Base-by-base conservation (phyloP, 2,329 filamentous ascomycete genomes). In the Penicillium palitans region DNA sequence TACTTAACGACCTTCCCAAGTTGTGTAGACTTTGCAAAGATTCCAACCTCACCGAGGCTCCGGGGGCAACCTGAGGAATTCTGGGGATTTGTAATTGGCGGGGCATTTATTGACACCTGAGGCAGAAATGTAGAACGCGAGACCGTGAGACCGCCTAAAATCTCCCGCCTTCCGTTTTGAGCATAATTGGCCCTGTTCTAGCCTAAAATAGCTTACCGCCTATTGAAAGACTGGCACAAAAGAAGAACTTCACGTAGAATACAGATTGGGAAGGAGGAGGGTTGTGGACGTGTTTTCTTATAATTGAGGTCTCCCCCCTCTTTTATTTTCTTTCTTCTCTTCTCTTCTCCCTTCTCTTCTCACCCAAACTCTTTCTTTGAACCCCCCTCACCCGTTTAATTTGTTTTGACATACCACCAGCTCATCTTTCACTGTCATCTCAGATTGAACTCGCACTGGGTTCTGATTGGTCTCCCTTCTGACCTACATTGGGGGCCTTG, bases 41-140 rank as follows among this genome's bases (percentile, higher is more conserved):
- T 42, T 54, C 21, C 33, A 21, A 31, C 21, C 42, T 35, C n/a
- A 12, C 13, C n/a, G 27, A 52, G 8, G 46, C 40, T 27, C 10
- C 9, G 21, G 24, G 24, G 15, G 6, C 41, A 21, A 13, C 40
- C 24, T 24, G 25, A 24, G 45, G 21, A 17, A 27, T 35, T 51
- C 48, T 27, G 33, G 40, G 49, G 55, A 57, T 57, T 57, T 53
- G 55, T 57, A 53, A 57, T 57, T 57, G 42, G 55, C 42, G 55
- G 55, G 55, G 55, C 50, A 53, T 24, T 7, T 5, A 4, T 35
- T 5, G 33, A 53, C 33, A 27, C 55, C 55, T 57, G 25, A 57
- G 55, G 49, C 49, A 41, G 2, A 9, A 27, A 41, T 8, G 17
- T 3, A 8, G 19, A 24, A 19, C 25, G 17, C 1, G 17, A 24